These are phyloP conservation scores for Thalia dealbata DNA, from an alignment of 176 grass and related monocot genomes.

Conservation along the genomic window DNA sequence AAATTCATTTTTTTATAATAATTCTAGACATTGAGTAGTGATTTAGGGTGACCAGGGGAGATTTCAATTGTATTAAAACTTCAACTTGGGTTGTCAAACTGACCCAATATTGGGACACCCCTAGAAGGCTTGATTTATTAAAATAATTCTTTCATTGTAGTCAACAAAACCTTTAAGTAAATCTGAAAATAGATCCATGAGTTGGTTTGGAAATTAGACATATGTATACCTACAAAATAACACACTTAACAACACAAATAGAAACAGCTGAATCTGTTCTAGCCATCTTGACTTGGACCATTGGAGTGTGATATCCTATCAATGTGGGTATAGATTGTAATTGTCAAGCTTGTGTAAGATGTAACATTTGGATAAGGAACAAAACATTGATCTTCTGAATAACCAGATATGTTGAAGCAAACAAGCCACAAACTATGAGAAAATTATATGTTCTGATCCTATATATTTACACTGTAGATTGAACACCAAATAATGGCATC, in stretches of 20 bases:
- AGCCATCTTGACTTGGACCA: too few relatives aligned
- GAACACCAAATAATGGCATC: neutral
- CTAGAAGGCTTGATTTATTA: too few relatives aligned
- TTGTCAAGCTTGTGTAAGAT: too few relatives aligned
- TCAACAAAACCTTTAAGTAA: neutral
- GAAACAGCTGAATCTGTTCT: neutral
- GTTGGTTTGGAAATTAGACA: neutral
- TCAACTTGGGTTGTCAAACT: neutral
- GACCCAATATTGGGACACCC: too few relatives aligned
- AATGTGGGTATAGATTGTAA: too few relatives aligned
- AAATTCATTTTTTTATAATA: too few relatives aligned
- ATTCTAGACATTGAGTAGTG: too few relatives aligned
- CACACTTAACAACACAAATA: neutral
- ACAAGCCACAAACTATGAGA: neutral
- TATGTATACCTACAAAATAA: neutral
- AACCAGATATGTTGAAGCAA: neutral
- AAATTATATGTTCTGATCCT: neutral
- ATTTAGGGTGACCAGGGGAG: too few relatives aligned
- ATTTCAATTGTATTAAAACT: too few relatives aligned
- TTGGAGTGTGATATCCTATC: too few relatives aligned
- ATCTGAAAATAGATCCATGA: neutral
- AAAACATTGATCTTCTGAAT: neutral
- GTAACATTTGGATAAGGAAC: neutral
- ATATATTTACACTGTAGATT: neutral
- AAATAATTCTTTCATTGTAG: neutral